These are phyloP conservation scores for Pichia eremophila DNA, from an alignment of 805 yeast genomes.

Conservation along the genomic window DNA sequence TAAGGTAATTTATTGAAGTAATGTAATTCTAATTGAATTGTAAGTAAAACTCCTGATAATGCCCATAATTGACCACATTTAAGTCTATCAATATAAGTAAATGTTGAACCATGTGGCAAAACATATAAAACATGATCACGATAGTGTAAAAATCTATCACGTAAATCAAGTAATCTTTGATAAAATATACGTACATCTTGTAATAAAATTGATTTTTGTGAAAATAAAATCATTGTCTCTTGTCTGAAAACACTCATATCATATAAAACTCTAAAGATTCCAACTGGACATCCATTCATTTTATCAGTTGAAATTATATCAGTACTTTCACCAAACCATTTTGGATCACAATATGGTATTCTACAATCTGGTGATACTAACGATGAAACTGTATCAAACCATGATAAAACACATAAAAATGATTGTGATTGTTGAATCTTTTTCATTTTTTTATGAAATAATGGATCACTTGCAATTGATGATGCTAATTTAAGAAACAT, in stretches of 20 bases:
- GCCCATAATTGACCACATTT: conserved; percentile 54
- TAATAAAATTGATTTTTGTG: background rate
- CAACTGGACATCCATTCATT: conserved; percentile 56
- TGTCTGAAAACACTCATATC: conserved; percentile 3
- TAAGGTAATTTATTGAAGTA: conserved; percentile 1
- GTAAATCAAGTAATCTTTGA: conserved; percentile 2
- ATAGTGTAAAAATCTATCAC: conserved; percentile 25
- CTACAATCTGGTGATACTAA: conserved; percentile 49
- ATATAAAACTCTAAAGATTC: conserved; percentile 36
- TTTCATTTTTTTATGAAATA: conserved; percentile 33
- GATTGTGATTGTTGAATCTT: conserved; percentile 41
- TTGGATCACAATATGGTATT: conserved; percentile 41
- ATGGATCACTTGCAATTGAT: conserved; percentile 37
- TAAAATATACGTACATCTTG: background rate
- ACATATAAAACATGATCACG: conserved; percentile 35
- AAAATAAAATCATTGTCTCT: conserved; percentile 1
- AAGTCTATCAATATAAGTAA: conserved; percentile 31
- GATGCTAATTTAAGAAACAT: conserved; percentile 41
- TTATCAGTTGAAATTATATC: conserved; percentile 38
- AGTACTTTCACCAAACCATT: conserved; percentile 41
- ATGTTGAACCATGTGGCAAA: conserved; percentile 15
- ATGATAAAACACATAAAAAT: conserved; percentile 41
- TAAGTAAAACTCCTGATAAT: conserved; percentile 22
- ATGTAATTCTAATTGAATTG: conserved; percentile 6
- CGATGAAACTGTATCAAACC: conserved; percentile 53